Conservation (phyloP, 345 rosid species). For the Raphanus raphanistrum region DNA sequence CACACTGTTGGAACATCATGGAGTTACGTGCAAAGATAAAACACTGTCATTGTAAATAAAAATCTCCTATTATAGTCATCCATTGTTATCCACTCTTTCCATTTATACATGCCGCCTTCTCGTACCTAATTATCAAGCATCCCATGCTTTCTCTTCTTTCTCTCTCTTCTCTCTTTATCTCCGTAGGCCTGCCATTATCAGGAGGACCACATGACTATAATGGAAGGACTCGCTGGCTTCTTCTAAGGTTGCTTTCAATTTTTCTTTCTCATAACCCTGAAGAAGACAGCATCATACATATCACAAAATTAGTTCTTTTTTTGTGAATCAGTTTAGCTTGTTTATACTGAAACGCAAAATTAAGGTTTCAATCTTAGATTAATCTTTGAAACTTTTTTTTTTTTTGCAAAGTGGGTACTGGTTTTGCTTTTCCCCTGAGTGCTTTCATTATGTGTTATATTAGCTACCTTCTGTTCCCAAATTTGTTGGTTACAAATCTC, state of each 20-base stretch:
- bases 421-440: constrained; percentile 26
- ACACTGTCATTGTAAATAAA: constrained; percentile 18
- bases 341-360: constrained; percentile 42
- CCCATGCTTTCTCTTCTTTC: constrained; percentile 13
- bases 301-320: constrained; percentile 22
- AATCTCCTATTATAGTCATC: constrained; percentile 19
- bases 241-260: constrained; percentile 75
- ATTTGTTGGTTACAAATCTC: constrained; percentile 32
- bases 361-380: constrained; percentile 10
- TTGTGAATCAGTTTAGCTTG: constrained; percentile 24
- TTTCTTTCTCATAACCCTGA: constrained; percentile 40
- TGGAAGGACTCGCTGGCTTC: constrained; percentile 47
- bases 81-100: constrained; percentile 47
- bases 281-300: constrained; percentile 40
- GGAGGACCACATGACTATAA: constrained; percentile 73
- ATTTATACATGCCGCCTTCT: constrained; percentile 69
- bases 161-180: constrained; percentile 26
- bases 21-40: constrained; percentile 38
- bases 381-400: background rate
- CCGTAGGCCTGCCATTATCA: constrained; percentile 56
- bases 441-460: constrained; percentile 38
- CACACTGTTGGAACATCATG: background rate
- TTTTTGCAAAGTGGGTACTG: background rate
- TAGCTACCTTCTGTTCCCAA: constrained; percentile 28
- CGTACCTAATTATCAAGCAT: constrained; percentile 25